A percentile compares a stretch with the other conserved stretches of the same genome.
phyloP scores from a whole-genome alignment of 495 filamentous ascomycete genomes.

The Pyronema omphalodes region DNA sequence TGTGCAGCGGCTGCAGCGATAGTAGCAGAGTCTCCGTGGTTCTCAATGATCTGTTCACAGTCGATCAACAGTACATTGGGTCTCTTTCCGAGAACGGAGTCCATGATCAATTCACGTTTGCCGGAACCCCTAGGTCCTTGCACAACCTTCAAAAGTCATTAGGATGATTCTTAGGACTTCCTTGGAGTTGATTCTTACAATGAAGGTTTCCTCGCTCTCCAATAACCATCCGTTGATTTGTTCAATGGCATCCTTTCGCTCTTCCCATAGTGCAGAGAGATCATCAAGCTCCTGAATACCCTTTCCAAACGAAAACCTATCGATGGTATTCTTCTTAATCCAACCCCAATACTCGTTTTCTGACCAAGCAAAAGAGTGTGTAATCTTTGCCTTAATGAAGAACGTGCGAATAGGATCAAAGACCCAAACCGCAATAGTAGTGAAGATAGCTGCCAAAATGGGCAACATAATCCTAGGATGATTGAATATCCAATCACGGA shows the following conservation, averaged over 20 bases:
- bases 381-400: slow-evolving; percentile 76
- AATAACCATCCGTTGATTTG: slow-evolving; percentile 70
- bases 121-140: slow-evolving; percentile 85
- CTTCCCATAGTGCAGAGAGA: slow-evolving; percentile 69
- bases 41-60: slow-evolving; percentile 85
- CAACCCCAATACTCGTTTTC: slow-evolving; percentile 55
- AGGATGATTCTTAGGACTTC: not conserved
- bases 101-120: slow-evolving; percentile 69
- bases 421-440: slow-evolving; percentile 68
- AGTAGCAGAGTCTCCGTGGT: slow-evolving; percentile 72
- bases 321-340: slow-evolving; percentile 61
- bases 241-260: slow-evolving; percentile 61
- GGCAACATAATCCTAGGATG: slow-evolving; percentile 86
- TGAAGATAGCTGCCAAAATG: slow-evolving; percentile 54
- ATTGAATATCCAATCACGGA: slow-evolving; percentile 73
- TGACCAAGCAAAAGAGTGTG: slow-evolving; percentile 49
- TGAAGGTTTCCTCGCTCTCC: slow-evolving; percentile 79
- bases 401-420: slow-evolving; percentile 89
- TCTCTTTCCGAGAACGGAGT: slow-evolving; percentile 60
- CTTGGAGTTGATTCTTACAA: slow-evolving; percentile 27
- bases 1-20: slow-evolving; percentile 63
- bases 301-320: slow-evolving; percentile 43
- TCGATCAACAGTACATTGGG: slow-evolving; percentile 75
- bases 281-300: slow-evolving; percentile 41
- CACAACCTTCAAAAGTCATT: slow-evolving; percentile 31